phyloP scores from a whole-genome alignment of 345 rosid genomes.

The Geranium rotundifolium region DNA sequence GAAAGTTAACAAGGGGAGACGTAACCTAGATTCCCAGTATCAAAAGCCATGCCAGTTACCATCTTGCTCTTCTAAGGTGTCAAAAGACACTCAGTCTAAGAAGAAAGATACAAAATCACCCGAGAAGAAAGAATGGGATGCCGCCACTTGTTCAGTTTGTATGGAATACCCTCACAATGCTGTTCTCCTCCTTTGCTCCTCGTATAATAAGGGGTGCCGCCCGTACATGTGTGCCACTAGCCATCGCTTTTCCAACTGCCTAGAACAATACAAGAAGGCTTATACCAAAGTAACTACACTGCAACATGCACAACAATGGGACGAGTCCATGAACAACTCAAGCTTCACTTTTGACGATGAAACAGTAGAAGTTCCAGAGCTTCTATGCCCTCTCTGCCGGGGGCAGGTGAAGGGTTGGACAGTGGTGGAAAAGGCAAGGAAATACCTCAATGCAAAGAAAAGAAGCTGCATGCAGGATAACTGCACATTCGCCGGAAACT shows the following conservation, averaged over 20 bases:
- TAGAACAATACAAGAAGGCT: constrained; percentile 75
- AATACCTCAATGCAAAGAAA: constrained; percentile 50
- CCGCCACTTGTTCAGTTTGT: constrained; percentile 60
- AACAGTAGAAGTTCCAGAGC: constrained; percentile 46
- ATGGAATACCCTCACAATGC: constrained; percentile 85
- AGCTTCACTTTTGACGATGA: constrained; percentile 17
- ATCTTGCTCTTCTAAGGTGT: constrained; percentile 27
- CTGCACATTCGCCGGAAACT: constrained; percentile 55
- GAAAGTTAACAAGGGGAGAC: constrained; percentile 31
- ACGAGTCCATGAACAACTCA: constrained; percentile 13
- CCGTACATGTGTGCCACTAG: constrained; percentile 94
- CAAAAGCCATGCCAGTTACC: constrained; percentile 23
- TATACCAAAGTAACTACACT: constrained; percentile 36
- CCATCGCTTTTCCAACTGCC: constrained; percentile 69
- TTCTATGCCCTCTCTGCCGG: constrained; percentile 73
- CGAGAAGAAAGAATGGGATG: constrained; percentile 57
- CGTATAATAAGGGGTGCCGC: constrained; percentile 78
- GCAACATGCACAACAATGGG: constrained; percentile 17
- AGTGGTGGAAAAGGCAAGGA: constrained; percentile 64
- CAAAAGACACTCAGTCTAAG: constrained; percentile 18
- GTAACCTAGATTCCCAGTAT: constrained; percentile 17
- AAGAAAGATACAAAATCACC: constrained; percentile 20
- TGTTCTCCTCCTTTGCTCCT: constrained; percentile 70
- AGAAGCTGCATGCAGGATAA: constrained; percentile 72
- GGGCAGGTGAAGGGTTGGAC: constrained; percentile 95